Conservation (phyloP, 2,329 filamentous ascomycete genomes). For the Ophiostoma angusticollis region DNA sequence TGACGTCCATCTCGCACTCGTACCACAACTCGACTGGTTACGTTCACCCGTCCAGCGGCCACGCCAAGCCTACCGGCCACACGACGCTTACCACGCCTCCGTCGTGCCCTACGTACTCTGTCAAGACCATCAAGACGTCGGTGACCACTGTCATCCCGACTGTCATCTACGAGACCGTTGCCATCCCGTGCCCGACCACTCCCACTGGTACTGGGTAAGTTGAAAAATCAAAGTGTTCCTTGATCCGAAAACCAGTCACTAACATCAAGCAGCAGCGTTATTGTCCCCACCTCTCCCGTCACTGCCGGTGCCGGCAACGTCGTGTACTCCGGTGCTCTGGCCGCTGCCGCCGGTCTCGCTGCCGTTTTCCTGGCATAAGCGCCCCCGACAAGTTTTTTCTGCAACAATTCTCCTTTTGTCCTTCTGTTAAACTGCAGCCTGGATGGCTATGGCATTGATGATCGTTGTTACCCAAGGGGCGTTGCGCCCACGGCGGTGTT, state of each 20-base stretch:
- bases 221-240: no score
- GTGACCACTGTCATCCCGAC: slow-evolving; percentile 43
- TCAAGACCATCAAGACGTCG: slow-evolving; percentile 41
- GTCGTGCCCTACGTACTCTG: slow-evolving; percentile 25
- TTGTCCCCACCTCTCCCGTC: slow-evolving; percentile 23
- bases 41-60: no score
- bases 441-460: slow-evolving; percentile 25
- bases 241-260: no score
- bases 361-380: slow-evolving; percentile 43
- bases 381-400: slow-evolving; percentile 6
- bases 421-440: slow-evolving; percentile 26
- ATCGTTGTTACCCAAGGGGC: slow-evolving; percentile 14
- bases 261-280: slow-evolving; percentile 4
- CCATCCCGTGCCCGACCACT: slow-evolving; percentile 28
- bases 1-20: no score
- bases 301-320: slow-evolving; percentile 41
- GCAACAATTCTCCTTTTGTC: slow-evolving; percentile 17
- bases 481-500: slow-evolving; percentile 18
- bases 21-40: slow-evolving; percentile 36
- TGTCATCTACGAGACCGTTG: slow-evolving; percentile 38
- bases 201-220: slow-evolving; percentile 21
- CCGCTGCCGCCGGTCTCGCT: slow-evolving; percentile 40
- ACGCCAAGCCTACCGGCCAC: slow-evolving; percentile 23
- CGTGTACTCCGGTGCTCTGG: slow-evolving; percentile 40
- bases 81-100: slow-evolving; percentile 15